Base-by-base conservation (phyloP, 495 filamentous ascomycete genomes). In the Trichoderma gamsii region DNA sequence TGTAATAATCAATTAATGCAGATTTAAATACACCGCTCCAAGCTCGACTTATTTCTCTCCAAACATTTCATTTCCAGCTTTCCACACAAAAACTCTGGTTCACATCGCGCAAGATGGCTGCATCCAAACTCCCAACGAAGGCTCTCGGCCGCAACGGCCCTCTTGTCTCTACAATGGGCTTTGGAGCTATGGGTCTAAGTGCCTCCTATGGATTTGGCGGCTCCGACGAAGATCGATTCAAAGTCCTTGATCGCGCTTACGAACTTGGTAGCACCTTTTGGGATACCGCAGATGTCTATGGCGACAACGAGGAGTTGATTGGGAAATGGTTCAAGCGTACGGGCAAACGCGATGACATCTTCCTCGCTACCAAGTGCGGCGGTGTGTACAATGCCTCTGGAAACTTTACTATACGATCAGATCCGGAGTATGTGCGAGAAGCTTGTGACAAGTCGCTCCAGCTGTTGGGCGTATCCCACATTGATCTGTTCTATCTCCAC, bases 401-500 rank as follows among this genome's bases (percentile, higher is more conserved):
- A 21, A 32, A 23, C 1, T 16, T 61, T 16, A 38, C 71, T 18
- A 41, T 87, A 15, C 76, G 83, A 56, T 81, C 79, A 25, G 80
- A 82, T 61, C 56, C 56, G 56, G 86, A 84, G 68, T 86, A 88
- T 66, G 81, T 81, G 41, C 75, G 78, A 4, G 9, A 76, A 32
- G 79, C 82, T 21, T 82, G 82, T 68, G 82, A 83, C 65, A 79
- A 76, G 68, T 85, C 83, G 9, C 74, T 90, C 46, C 72, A 77
- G 59, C 73, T 83, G 0, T 79, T 91, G 4, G 82, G 81, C 0
- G 71, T 83, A 0, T 77, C 82, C 0, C 70, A 67, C 11, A 80
- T 92, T 51, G 88, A 92, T 68, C 73, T 92, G 11, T 88, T 61
- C 70, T 90, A 89, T 69, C 75, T 80, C 41, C 87, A 90, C 69